Evolutionary conservation across 1,139 yeast species (phyloP), one percentile per base, ranked within the genome.

Genomic region (Hyphopichia burtonii): DNA sequence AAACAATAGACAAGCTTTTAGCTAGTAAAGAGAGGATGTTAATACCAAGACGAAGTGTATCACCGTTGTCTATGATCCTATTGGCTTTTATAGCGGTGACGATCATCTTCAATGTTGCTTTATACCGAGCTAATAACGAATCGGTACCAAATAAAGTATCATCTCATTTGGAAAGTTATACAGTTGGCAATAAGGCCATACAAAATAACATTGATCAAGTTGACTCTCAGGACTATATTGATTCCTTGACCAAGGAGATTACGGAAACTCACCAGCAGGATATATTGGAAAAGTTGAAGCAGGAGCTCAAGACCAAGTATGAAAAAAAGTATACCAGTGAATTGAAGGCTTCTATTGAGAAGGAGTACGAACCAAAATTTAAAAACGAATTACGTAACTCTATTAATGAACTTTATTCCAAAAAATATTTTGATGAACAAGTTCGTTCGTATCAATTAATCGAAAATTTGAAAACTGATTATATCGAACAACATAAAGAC

Each of bases 381-480:
- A 55, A 54, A 44, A 23, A 47, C 2, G 50, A 52, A 31, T 44
- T 62, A 35, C 48, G 48, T 34, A 37, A 42, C 3, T 46, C 56
- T 33, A 46, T 64, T 17, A 35, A 44, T 22, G 40, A 44, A 9
- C 51, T 56, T 36, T 54, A 52, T 46, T 61, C 70, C 20, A 31
- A 47, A 33, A 53, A 57, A 14, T 47, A 53, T 34, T 59, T 46
- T 34, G 47, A 49, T 23, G 51, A 55, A 37, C 51, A 53, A 38
- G 43, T 47, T 22, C 42, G 61, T 9, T 50, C 60, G 9, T 56
- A 46, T 43, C 45, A 48, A 8, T 40, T 63, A 15, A 54, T 59
- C 43, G 55, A 56, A 23, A 54, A 55, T 27, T 47, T 64, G 45
- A 53, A 54, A 39, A 46, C 48, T 6, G 50, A 57, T 8, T 67